Evolutionary conservation across 495 filamentous ascomycete species (phyloP), one percentile per base, ranked within the genome.

Genomic region (Staphylotrichum tortipilum): DNA sequence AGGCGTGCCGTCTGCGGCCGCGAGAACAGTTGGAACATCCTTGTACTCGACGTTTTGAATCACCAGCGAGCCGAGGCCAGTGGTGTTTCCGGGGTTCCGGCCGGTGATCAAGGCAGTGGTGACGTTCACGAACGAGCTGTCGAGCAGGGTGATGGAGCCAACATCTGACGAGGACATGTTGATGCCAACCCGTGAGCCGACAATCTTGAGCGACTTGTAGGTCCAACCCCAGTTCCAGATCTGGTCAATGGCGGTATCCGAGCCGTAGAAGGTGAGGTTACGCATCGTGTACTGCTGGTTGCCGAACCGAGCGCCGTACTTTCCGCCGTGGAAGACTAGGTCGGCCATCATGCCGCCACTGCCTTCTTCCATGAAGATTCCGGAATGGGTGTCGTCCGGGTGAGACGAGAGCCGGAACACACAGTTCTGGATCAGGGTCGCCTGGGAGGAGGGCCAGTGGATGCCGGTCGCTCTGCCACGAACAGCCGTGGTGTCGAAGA

Each of bases 391-490:
- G 15, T 75, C 83, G 14, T 75, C 78, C 4, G 65, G 64, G 7
- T 68, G 68, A n/a, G 50, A 35, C 10, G 63, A 72, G 80, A 95
- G 88, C 57, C 83, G 76, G 67, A 96, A 89, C 30, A 79, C 77
- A 46, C 92, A 81, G 63, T 95, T 95, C 63, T 94, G 88, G 44
- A 94, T 68, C 49, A 81, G 84, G 9, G 90, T 94, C 4, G 91
- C 92, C 55, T 97, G 91, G 40, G 86, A 86, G 1, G 95, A 88
- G 56, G 95, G 92, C 89, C 89, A 96, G 61, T 98, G 92, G 42
- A 98, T 86, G 63, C 83, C 88, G 41, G 83, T 72, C 38, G 80
- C 84, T 24, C 65, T 69, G 31, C 69, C 61, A 15, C 80, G 77
- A 69, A 84, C 75, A 12, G 69, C 77, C 21, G 79, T 88, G 23